Evolutionary conservation across 2,329 filamentous ascomycete genomes (phyloP), one percentile per base, ranked within the genome.

Genomic region (Penicillium frequentans): DNA sequence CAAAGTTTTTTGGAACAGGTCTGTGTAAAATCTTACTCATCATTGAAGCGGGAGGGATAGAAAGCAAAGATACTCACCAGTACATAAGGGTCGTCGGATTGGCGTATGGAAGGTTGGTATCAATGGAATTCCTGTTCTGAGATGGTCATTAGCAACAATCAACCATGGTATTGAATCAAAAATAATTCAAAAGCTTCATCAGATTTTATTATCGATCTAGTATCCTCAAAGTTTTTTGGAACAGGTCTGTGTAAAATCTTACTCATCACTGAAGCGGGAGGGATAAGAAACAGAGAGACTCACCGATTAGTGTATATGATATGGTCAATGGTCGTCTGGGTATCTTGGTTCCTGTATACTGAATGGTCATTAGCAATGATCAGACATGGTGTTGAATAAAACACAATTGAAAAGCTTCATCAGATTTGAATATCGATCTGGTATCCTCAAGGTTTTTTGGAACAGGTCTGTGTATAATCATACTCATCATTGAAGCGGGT

Each of bases 1-100:
- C 77, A 79, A 69, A 84, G 78, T 79, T 80, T 82, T 79, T 91
- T 87, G 89, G 90, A 89, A 90, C 75, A 78, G 75, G 75, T 78
- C 73, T 78, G 76, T 78, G 75, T 85, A 71, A 79, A 80, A 83
- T 80, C 77, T 73, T 73, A 77, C 79, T 84, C 82, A 83, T 83
- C 82, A 84, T 79, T 68, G 59, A 59, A 61, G 61, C 46, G 26
- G 37, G 37, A 13, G 23, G 33, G 37, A 48, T 10, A 49, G 5
- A 33, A 37, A 57, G 48, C 27, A 26, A 52, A 39, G 47, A 42
- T 9, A 54, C 55, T 48, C 19, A 39, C 45, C 24, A 29, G 16
- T 42, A 5, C 8, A 37, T 14, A 19, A 42, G 39, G 35, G 29
- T 39, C 24, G 23, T 11, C 1, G 7, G 1, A 19, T 14, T 10